Conservation (phyloP, 768 basidiomycete genomes). For the Guyanaporus albipodus region DNA sequence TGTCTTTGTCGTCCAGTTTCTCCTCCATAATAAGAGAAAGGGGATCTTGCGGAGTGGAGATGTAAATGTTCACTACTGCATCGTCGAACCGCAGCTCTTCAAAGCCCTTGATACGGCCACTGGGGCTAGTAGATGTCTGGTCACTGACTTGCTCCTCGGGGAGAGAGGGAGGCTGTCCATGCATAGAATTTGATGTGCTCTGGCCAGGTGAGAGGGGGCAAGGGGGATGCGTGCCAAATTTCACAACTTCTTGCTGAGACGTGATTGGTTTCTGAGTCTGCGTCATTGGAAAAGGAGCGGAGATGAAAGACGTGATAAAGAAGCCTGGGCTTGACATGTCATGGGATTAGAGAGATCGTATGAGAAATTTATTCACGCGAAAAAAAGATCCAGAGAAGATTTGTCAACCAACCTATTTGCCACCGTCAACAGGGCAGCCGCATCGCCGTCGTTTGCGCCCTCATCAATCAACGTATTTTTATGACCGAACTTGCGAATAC, state of each 20-base stretch:
- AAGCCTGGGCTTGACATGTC: conserved; percentile 28
- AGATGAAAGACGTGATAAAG: conserved; percentile 34
- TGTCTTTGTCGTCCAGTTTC: conserved; percentile 47
- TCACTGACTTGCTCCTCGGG: neutral
- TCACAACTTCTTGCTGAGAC: conserved; percentile 13
- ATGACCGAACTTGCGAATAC: conserved; percentile 44
- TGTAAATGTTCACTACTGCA: conserved; percentile 34
- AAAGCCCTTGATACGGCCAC: neutral
- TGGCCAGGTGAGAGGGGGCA: conserved; percentile 18
- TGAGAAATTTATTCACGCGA: conserved; percentile 17
- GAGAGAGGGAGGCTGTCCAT: conserved; percentile 23
- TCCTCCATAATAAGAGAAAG: conserved; percentile 48
- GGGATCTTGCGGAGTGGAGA: conserved; percentile 22
- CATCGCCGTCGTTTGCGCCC: neutral
- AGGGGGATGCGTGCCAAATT: conserved; percentile 20
- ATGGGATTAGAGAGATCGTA: conserved; percentile 25
- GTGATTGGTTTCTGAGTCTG: conserved; percentile 18
- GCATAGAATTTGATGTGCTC: conserved; percentile 16
- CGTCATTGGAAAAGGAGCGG: conserved; percentile 26
- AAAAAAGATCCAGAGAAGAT: conserved; percentile 14
- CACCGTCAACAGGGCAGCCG: conserved; percentile 11
- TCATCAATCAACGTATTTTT: conserved; percentile 12
- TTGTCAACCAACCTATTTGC: conserved; percentile 21
- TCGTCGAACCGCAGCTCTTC: conserved; percentile 26
- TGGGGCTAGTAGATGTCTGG: neutral